Evolutionary conservation across 2,329 filamentous ascomycete genomes (phyloP).

Genomic region (Chaetothyriales sp.): DNA sequence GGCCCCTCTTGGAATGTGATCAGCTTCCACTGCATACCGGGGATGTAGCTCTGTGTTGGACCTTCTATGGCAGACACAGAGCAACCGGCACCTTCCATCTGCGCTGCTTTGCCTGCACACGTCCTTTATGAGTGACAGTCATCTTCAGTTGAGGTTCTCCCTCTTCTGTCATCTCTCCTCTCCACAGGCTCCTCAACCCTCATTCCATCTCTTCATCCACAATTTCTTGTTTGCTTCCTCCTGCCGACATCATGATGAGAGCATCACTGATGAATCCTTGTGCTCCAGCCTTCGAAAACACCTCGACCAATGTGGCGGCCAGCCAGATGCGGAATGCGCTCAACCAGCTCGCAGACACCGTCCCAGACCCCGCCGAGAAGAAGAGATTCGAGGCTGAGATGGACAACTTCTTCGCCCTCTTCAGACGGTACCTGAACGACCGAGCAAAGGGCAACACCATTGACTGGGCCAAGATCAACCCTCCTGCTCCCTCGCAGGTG

Average conservation of each 20-base stretch:
- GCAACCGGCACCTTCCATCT: not conserved
- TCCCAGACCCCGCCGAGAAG: constrained; percentile 59
- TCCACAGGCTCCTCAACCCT: not conserved
- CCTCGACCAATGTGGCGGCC: constrained; percentile 91
- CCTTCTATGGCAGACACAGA: not conserved
- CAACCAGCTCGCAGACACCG: constrained; percentile 80
- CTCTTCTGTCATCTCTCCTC: not conserved
- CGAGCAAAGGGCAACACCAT: constrained; percentile 94
- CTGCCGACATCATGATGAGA: not conserved
- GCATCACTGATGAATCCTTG: constrained; percentile 9
- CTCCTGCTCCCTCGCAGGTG: constrained; percentile 83
- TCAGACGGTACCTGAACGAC: constrained; percentile 95
- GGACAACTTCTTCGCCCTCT: constrained; percentile 99
- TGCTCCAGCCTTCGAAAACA: constrained; percentile 89
- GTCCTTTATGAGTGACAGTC: not conserved
- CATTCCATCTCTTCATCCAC: not conserved
- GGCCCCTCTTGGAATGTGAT: not conserved
- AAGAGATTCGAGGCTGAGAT: constrained; percentile 95
- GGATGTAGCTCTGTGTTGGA: not conserved
- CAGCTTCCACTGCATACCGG: too few species aligned
- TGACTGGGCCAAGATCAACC: constrained; percentile 94
- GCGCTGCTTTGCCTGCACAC: not conserved
- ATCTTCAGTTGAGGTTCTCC: not conserved
- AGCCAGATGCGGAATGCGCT: constrained; percentile 98
- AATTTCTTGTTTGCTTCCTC: not conserved